Evolutionary conservation across 331 rosid species (phyloP), one percentile per base, ranked within the genome.

Genomic region (Erythrophleum ivorense): DNA sequence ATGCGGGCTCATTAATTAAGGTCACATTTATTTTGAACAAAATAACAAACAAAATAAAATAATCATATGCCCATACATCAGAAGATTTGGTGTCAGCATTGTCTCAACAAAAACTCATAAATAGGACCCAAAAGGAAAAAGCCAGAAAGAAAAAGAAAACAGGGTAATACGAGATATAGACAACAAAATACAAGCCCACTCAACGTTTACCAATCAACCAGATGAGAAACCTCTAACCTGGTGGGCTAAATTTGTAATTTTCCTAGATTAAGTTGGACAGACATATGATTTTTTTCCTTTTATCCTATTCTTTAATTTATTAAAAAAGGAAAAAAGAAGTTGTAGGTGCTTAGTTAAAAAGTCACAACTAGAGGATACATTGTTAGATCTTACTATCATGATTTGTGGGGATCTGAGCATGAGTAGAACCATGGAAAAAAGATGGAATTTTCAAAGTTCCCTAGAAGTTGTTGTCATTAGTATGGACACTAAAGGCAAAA

Each of bases 1-100:
- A 19, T 53, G 91, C 91, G 86, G 91, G 89, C 88, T 78, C 86
- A 73, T 85, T 80, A 82, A 83, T 88, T 86, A 91, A 85, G 68
- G 82, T 71, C 86, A 72, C 18, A 67, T 68, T 66, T 68, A 59
- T 55, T 36, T 54, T 33, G 21, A 3, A 64, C 4, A 46, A 14
- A 29, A 81, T 68, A 4, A 63, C 12, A 80, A 7, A n/a, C 57
- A 24, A 9, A 24, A 57, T 76, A 65, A 69, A 66, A 0, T 43
- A 54, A 71, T 24, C 43, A 49, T 18, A 38, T 55, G 11, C 16
- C 52, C 46, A 59, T 33, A 79, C 49, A 79, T 71, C 58, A 68
- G 49, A 73, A 72, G 59, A 54, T 81, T 16, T 4, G 46, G 11
- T 4, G 4, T 57, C 38, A 41, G 40, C 12, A 1, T 58, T 75